Evolutionary conservation across 2,329 filamentous ascomycete genomes (phyloP).

Genomic region (Neophaeococcomyces aloes): DNA sequence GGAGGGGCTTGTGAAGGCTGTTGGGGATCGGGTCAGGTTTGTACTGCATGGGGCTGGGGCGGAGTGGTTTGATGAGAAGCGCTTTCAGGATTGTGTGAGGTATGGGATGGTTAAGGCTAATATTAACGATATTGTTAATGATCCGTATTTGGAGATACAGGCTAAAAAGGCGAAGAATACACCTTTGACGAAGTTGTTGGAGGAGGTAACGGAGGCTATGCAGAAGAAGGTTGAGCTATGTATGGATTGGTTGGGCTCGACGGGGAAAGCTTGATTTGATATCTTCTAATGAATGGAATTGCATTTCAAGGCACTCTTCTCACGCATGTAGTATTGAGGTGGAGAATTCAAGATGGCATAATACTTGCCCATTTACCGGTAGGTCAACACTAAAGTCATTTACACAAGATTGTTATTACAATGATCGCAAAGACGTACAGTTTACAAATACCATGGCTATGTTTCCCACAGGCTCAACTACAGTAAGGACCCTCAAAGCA

Average conservation of each 20-base stretch:
- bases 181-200: constrained; percentile 44
- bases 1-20: constrained; percentile 39
- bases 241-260: constrained; percentile 42
- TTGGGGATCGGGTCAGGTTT: constrained; percentile 41
- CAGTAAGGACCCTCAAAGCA: too few relatives aligned
- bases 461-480: too few relatives aligned
- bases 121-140: constrained; percentile 15
- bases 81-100: constrained; percentile 44
- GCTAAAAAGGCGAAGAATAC: constrained; percentile 41
- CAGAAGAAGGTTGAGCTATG: constrained; percentile 46
- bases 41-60: constrained; percentile 45
- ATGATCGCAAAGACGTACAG: too few relatives aligned
- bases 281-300: too few relatives aligned
- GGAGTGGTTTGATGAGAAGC: constrained; percentile 46
- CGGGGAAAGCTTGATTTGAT: constrained; percentile 29
- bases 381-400: too few relatives aligned
- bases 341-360: too few relatives aligned
- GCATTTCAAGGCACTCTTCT: too few relatives aligned
- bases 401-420: too few relatives aligned
- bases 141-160: constrained; percentile 38
- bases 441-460: too few relatives aligned
- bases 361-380: too few relatives aligned
- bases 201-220: constrained; percentile 45
- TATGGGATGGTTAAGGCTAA: constrained; percentile 48
- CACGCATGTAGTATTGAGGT: too few relatives aligned